phyloP scores from a whole-genome alignment of 2,329 filamentous ascomycete species.

The Neopestalotiopsis rosae region DNA sequence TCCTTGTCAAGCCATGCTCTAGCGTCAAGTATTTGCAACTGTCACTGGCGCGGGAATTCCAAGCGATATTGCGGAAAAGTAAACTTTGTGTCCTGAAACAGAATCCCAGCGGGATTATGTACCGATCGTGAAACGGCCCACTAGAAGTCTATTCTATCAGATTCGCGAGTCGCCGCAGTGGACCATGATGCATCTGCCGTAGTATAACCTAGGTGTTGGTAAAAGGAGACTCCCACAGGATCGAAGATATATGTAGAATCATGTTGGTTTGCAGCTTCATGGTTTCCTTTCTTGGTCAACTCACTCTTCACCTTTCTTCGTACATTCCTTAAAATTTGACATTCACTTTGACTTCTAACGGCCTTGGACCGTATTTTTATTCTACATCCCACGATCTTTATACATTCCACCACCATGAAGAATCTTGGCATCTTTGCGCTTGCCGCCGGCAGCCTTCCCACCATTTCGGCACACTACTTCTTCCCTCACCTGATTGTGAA shows the following conservation, averaged over 20 bases:
- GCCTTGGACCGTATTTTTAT: no score
- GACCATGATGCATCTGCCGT: background rate
- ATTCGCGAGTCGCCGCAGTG: background rate
- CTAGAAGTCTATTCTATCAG: background rate
- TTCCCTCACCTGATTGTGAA: constrained; percentile 4
- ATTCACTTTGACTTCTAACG: background rate
- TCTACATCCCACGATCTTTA: background rate
- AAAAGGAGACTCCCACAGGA: background rate
- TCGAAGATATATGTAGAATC: background rate
- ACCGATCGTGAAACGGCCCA: background rate
- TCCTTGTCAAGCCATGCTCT: background rate
- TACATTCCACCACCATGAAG: background rate
- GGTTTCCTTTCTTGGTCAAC: background rate
- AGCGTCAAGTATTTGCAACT: background rate
- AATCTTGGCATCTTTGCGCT: background rate
- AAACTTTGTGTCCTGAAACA: background rate
- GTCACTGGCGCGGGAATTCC: background rate
- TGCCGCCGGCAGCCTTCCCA: background rate
- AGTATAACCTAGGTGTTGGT: background rate
- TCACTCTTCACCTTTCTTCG: background rate
- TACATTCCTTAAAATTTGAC: background rate
- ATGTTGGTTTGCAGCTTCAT: background rate
- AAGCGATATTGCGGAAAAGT: background rate
- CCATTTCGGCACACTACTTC: background rate
- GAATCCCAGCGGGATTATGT: background rate